Evolutionary conservation across 495 filamentous ascomycete species (phyloP), one percentile per base, ranked within the genome.

Genomic region (Podospora sp.): DNA sequence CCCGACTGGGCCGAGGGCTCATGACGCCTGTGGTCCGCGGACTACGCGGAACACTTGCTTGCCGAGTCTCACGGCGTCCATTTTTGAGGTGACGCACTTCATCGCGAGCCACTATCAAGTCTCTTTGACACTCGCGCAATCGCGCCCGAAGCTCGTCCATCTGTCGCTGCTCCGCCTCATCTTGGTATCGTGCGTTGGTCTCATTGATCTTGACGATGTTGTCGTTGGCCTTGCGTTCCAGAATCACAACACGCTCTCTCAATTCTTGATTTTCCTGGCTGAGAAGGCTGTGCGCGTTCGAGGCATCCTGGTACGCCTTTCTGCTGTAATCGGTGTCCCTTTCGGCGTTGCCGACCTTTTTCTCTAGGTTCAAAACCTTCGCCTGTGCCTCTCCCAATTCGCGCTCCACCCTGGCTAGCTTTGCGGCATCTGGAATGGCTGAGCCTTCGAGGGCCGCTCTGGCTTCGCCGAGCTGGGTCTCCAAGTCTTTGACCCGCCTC

Each of bases 291-390:
- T 83, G 83, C 0, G 78, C 76, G 18, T 78, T 86, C 16, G 88
- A 90, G 0, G 88, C 87, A 36, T 81, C 79, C 61, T 92, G 88
- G 66, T 92, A 93, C 36, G 85, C 80, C 20, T 82, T 78, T 53
- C 88, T 84, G 36, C 80, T 80, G 73, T 88, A 92, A 16, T 90
- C 89, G 24, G 77, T 70, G 14, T 89, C 85, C 18, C 70, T 76
- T 33, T 79, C 69, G 0, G 67, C 35, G n/a, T 27, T 63, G 5
- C 71, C 67, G n/a, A 79, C 16, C 36, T 82, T 85, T 74, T 80
- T 83, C 65, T 88, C 83, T 9, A 78, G 71, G 2, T 53, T 60
- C 6, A 85, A 70, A 0, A 79, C 53, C 52, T 74, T 73, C 27
- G 59, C 57, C 12, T 72, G 72, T 0, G 72, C 71, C 6, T 75